Evolutionary conservation across 1,139 yeast species (phyloP).

Genomic region (Kluyveromyces sp.): DNA sequence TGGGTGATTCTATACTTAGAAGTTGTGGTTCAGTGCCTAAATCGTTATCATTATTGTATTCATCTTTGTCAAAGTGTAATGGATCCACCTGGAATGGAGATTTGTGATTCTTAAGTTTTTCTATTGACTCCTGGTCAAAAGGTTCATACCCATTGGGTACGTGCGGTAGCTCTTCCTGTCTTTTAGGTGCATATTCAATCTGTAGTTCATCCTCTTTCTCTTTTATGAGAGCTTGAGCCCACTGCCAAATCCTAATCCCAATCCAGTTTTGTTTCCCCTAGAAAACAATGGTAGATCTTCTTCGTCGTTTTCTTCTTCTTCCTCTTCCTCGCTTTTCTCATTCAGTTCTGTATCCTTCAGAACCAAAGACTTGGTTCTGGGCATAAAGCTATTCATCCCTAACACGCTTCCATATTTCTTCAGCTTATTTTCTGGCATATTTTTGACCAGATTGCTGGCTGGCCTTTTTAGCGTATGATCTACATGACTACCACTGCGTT

Average conservation of each 20-base stretch:
- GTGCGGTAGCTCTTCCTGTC: conserved; percentile 16
- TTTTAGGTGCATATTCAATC: conserved; percentile 21
- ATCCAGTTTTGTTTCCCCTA: conserved; percentile 7
- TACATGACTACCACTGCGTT: conserved; percentile 11
- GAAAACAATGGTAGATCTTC: conserved; percentile 9
- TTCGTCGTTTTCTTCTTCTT: conserved; percentile 21
- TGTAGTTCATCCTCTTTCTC: conserved; percentile 15
- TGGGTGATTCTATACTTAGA: neutral
- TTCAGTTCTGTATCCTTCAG: conserved; percentile 22
- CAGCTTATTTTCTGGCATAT: conserved; percentile 18
- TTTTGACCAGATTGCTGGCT: conserved; percentile 6
- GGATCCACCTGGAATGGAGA: conserved; percentile 12
- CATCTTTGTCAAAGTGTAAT: neutral
- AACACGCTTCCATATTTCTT: conserved; percentile 30
- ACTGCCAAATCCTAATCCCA: conserved; percentile 12
- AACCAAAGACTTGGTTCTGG: conserved; percentile 24
- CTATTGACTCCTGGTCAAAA: conserved; percentile 16
- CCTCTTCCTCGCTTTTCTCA: conserved; percentile 15
- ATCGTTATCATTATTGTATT: too few species aligned
- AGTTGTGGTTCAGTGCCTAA: neutral
- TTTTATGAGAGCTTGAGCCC: conserved; percentile 14
- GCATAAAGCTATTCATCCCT: conserved; percentile 11
- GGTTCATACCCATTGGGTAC: conserved; percentile 24
- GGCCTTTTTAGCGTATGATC: conserved; percentile 12
- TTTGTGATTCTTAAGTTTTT: conserved; percentile 18